Conservation (phyloP, 192 early-diverging fungal species). For the Anaeromyces robustus region DNA sequence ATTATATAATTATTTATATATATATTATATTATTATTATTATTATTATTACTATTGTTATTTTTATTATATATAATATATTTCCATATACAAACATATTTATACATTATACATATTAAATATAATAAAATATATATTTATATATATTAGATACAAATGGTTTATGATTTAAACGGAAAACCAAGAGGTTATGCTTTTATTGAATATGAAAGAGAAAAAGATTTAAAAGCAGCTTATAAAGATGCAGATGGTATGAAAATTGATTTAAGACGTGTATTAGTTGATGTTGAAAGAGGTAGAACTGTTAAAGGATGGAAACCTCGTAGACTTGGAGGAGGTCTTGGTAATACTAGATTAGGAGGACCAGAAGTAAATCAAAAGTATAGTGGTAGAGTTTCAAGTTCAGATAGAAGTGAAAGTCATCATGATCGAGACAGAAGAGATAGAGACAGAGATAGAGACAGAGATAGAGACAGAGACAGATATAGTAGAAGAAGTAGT, state of each 20-base stretch:
- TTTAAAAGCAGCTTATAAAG: conserved; percentile 59
- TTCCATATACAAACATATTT: too few relatives aligned
- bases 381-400: conserved; percentile 28
- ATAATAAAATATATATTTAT: too few relatives aligned
- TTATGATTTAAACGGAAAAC: conserved; percentile 32
- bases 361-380: conserved; percentile 25
- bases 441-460: conserved; percentile 6
- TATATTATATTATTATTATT: not conserved
- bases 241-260: conserved; percentile 77
- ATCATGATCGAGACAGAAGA: conserved; percentile 6
- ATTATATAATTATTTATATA: not conserved
- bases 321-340: conserved; percentile 69
- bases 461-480: conserved; percentile 5
- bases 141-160: not conserved
- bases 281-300: conserved; percentile 91
- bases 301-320: conserved; percentile 89
- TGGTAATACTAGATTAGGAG: conserved; percentile 52
- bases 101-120: too few relatives aligned
- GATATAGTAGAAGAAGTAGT: conserved; percentile 8
- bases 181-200: conserved; percentile 87
- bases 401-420: not conserved
- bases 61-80: not conserved
- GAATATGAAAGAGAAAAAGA: conserved; percentile 82
- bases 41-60: not conserved
- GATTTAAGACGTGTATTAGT: conserved; percentile 71